Conservation (phyloP, 139 green algal species). For the Auxenochlorella pyrenoidosa region DNA sequence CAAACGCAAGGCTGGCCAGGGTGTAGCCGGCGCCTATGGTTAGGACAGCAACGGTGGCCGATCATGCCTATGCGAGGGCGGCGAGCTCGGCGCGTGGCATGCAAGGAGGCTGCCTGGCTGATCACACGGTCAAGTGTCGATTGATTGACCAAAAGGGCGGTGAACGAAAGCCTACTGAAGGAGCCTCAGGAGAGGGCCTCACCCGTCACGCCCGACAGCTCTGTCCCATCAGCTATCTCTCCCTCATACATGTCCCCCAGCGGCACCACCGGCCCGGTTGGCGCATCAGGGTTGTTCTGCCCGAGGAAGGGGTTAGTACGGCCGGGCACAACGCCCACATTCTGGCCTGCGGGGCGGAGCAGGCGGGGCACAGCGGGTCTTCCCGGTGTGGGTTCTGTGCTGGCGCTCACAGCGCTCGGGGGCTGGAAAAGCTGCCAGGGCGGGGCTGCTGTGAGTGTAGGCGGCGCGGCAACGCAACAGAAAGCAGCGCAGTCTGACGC, state of each 20-base stretch:
- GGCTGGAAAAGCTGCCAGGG: too few species aligned
- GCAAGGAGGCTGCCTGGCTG: too few species aligned
- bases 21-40: background rate
- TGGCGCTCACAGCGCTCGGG: too few species aligned
- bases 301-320: background rate
- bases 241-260: conserved; percentile 27
- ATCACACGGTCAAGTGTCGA: too few species aligned
- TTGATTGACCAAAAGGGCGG: too few species aligned
- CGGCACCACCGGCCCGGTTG: background rate
- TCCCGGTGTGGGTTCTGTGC: too few species aligned
- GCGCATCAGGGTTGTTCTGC: background rate
- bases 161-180: background rate
- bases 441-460: too few species aligned
- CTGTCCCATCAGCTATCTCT: background rate
- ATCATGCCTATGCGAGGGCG: too few species aligned
- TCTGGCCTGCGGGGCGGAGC: conserved; percentile 4
- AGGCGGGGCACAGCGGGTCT: too few species aligned
- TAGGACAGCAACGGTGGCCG: background rate
- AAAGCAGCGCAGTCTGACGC: too few species aligned
- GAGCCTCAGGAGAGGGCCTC: background rate
- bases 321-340: background rate
- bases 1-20: background rate
- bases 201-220: background rate
- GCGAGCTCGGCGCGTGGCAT: too few species aligned
- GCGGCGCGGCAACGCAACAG: too few species aligned